Base-by-base conservation (phyloP, 108 stramenopile genomes). In the Tribonema minus region DNA sequence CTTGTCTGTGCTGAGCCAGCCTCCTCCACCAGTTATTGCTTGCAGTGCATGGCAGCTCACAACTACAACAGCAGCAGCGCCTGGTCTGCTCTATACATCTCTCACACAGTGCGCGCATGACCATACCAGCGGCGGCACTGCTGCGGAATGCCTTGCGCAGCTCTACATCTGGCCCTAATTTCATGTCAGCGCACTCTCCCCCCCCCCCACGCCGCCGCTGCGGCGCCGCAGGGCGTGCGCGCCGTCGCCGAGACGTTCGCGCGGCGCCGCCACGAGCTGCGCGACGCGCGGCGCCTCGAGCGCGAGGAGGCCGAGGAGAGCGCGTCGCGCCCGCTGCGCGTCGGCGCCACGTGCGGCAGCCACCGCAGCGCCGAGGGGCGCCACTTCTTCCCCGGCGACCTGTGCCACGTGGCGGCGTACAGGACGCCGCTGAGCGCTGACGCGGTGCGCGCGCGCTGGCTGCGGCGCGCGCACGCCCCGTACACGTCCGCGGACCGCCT, bases 351-450 rank as follows among this genome's bases (percentile, higher is more conserved):
- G 37, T 80, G 67, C 33, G 66, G 35, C 15, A 59, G 64, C 58
- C 77, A 73, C 29, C 38, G 84, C 20, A 65, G 73, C 1, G 82
- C 74, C 62, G 40, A 80, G 3, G 85, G 85, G 7, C 38, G 84
- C 25, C 58, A 83, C 40, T 86, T 82, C 37, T 87, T 86, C 41
- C 37, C 28, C 5, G 87, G 87, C 41, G 39, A 67, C 12, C 12
- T 87, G 20, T 73, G 63, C 72, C 86, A 87, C 77, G 72, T 87
- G 26, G 87, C 87, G 27, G 83, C 81, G 5, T 87, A 84, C 59
- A 67, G 46, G 30, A 60, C 38, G 31, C 41, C 31, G 23, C 29
- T 87, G 2, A 27, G 68, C 30, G 30, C 61, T 20, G 87, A 87
- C 63, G 33, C 64, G 9, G 60, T 87, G 29, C 37, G 72, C 12